phyloP scores from a whole-genome alignment of 257 asterid genomes.

The Marsdenia floribunda region DNA sequence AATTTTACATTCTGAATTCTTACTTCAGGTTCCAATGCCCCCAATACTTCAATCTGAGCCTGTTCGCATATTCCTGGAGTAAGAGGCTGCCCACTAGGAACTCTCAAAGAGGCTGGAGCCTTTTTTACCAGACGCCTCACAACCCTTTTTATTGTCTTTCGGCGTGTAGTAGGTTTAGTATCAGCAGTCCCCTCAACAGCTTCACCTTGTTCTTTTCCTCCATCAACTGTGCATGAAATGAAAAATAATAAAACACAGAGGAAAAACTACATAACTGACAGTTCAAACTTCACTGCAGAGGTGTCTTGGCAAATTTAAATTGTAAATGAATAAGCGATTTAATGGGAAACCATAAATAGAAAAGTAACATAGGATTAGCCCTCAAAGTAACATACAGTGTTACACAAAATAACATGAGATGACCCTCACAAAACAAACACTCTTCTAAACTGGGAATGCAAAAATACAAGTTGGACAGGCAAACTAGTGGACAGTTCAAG shows the following conservation, averaged over 20 bases:
- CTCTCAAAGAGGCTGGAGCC: constrained; percentile 26
- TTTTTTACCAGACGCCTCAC: constrained; percentile 39
- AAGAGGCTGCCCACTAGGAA: constrained; percentile 19
- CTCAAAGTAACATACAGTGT: not conserved
- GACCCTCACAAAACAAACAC: not conserved
- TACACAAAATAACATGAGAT: not conserved
- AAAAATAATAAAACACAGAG: not conserved
- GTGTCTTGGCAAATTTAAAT: not conserved
- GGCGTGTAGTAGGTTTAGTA: constrained; percentile 31
- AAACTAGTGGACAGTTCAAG: not conserved
- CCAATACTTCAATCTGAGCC: constrained; percentile 11
- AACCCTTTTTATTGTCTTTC: constrained; percentile 34
- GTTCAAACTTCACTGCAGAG: not conserved
- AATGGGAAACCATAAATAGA: not conserved
- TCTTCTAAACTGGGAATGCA: not conserved
- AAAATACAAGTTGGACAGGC: not conserved
- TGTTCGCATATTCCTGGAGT: constrained; percentile 22
- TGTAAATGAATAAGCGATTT: not conserved
- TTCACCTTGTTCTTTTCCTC: constrained; percentile 17
- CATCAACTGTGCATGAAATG: constrained; percentile 24
- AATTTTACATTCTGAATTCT: constrained; percentile 3
- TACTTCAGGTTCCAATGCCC: constrained; percentile 4
- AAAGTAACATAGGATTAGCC: not conserved
- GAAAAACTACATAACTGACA: not conserved
- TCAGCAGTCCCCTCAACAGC: constrained; percentile 24